Base-by-base conservation (phyloP, 2,329 filamentous ascomycete genomes). In the Alternaria triticina region DNA sequence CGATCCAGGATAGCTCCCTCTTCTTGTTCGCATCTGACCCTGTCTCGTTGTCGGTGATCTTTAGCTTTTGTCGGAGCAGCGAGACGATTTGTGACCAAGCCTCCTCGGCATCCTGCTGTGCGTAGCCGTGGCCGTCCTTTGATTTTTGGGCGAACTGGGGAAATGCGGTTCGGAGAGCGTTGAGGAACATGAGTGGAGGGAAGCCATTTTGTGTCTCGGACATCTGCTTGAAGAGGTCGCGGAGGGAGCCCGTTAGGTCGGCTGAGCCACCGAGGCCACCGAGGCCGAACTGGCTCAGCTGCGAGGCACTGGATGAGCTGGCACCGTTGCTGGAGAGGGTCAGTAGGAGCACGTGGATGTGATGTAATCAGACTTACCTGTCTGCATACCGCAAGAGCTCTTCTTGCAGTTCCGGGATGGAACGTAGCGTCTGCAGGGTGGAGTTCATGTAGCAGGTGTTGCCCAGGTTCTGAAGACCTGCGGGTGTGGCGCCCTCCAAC, bases 371-470 rank as follows among this genome's bases (percentile, higher is more conserved):
- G 3, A 4, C 49, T 74, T 75, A 81, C 79, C 75, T 78, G 54
- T 76, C 67, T 44, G 73, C 86, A 72, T 92, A 96, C 51, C 86
- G 88, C 64, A 84, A 77, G 49, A 99, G 86, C 71, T 93, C 88
- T 36, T 92, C 86, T 76, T 97, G 93, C 36, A 99, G 88, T 82
- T 99, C 96, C 9, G 96, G 96, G 63, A 99, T 93, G 57, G 91
- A 87, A 66, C 92, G 90, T 69, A 99, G 84, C 5, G 93, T 91
- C 80, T 99, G 96, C n/a, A 99, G 86, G 0, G 95, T 97, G 54
- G 96, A 96, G 85, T 99, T 99, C 75, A 98, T 89, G 79, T 99
- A 99, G 84, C 96, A 99, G 5, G 96, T 99, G 81, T 99, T 99
- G 72, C 96, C 96, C 65, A 97, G 84, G 77, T 99, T 99, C 78